Conservation (phyloP, 1,284 basidiomycete species). For the Cutaneotrichosporon sp. region DNA sequence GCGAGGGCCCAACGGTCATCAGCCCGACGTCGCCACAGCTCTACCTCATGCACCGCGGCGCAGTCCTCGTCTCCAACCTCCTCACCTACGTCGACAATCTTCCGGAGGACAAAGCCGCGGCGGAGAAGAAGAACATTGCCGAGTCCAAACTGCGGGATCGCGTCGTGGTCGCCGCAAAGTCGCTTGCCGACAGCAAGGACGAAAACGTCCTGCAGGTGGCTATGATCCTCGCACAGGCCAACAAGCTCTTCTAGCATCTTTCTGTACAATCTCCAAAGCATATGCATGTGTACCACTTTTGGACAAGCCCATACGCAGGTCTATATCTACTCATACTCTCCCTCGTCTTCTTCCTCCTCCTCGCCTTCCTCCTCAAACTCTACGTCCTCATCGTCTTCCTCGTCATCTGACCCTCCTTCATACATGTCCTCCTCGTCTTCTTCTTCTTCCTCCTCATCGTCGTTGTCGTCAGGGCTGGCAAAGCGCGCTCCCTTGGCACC, state of each 20-base stretch:
- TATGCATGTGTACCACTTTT: no score
- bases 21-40: constrained; percentile 48
- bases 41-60: constrained; percentile 63
- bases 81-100: constrained; percentile 38
- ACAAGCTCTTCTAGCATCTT: background rate
- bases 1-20: constrained; percentile 29
- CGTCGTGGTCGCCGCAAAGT: background rate
- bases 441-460: constrained; percentile 26
- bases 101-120: background rate
- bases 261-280: background rate
- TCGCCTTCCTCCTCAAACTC: constrained; percentile 1
- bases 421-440: constrained; percentile 22
- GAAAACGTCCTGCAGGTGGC: background rate
- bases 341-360: constrained; percentile 4
- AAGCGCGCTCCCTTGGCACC: constrained; percentile 25
- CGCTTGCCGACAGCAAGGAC: background rate
- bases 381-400: constrained; percentile 5
- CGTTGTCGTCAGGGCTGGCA: constrained; percentile 24
- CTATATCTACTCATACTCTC: constrained; percentile 4
- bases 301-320: no score
- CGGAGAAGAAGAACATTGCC: background rate
- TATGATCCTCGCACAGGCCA: constrained; percentile 1
- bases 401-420: constrained; percentile 27
- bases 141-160: constrained; percentile 1
- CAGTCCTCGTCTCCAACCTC: constrained; percentile 64